Evolutionary conservation across 2,329 filamentous ascomycete species (phyloP).

Genomic region (Colletotrichum euphorbiae): DNA sequence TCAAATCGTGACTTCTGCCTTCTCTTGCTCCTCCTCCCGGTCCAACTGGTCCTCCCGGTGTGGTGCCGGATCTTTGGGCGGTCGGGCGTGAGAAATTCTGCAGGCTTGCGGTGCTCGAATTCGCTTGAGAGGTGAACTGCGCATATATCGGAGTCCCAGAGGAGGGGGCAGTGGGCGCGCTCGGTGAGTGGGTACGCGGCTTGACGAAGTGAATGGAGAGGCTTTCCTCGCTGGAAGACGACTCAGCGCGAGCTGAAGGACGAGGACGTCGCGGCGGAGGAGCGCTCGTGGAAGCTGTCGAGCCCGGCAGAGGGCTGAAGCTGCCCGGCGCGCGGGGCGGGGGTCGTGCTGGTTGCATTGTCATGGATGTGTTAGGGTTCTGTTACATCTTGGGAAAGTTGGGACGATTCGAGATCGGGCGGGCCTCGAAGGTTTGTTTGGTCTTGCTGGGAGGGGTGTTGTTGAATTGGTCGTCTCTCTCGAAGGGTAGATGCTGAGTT

Average conservation of each 20-base stretch:
- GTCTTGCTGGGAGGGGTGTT: neutral
- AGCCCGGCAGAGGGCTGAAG: constrained; percentile 64
- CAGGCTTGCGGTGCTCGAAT: constrained; percentile 60
- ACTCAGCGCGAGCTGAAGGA: constrained; percentile 56
- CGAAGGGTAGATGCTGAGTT: neutral
- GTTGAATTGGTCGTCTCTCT: constrained; percentile 12
- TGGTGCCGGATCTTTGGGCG: constrained; percentile 44
- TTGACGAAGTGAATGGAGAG: constrained; percentile 59
- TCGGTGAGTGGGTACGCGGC: constrained; percentile 49
- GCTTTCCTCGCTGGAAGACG: constrained; percentile 58
- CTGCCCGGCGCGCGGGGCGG: constrained; percentile 63
- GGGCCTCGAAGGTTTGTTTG: constrained; percentile 25
- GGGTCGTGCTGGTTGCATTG: constrained; percentile 63
- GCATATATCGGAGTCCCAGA: constrained; percentile 55
- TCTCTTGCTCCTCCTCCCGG: constrained; percentile 20
- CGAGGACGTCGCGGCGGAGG: constrained; percentile 48
- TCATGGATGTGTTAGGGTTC: constrained; percentile 46
- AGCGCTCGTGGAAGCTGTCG: constrained; percentile 44
- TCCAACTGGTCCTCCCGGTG: constrained; percentile 23
- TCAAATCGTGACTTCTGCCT: constrained; percentile 19
- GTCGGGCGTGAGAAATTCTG: constrained; percentile 71
- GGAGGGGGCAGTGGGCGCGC: constrained; percentile 36
- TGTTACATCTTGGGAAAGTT: constrained; percentile 57
- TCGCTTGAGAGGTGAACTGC: constrained; percentile 60
- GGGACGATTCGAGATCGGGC: constrained; percentile 37